Evolutionary conservation across 768 basidiomycete genomes (phyloP), one percentile per base, ranked within the genome.

Genomic region (Mycena amicta): DNA sequence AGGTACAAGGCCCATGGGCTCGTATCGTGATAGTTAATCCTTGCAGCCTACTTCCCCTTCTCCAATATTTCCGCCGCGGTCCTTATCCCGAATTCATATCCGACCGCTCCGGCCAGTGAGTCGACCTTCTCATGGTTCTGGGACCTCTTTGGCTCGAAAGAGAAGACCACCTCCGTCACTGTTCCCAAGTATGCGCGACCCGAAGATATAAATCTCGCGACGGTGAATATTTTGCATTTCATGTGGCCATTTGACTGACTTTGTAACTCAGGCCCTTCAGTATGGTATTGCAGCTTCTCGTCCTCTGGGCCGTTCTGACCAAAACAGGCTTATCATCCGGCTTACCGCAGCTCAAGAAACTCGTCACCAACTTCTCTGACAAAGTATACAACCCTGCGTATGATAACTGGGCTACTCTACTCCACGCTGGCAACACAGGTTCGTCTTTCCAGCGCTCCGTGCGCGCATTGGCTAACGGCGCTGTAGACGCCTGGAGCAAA

Each of bases 31-130:
- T n/a, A n/a, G n/a, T n/a, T n/a, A n/a, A n/a, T n/a, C n/a, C n/a
- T n/a, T n/a, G n/a, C n/a, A n/a, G 79, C 78, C 0, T 87, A 86
- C 68, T 93, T 90, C 69, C 89, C 89, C 0, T 89, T 89, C 67
- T 78, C 86, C 22, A 74, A 78, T 28, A 62, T 93, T 43, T 81
- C 82, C 2, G 85, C 82, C 15, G 77, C 85, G 30, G 76, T 79
- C 6, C 77, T 87, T 28, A 68, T 77, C 2, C 68, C 74, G 1
- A 82, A 87, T 62, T 76, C 80, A 3, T 83, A 83, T 60, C 74
- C 85, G 13, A 66, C 81, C 18, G 69, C 64, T 5, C 51, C 56
- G 1, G 22, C 63, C 6, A 55, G 67, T 5, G 61, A 70, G 30
- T 46, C 69, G 2, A 62, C 78, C 18, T 64, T 85, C 4, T 76